Evolutionary conservation across 1,139 yeast genomes (phyloP), one percentile per base, ranked within the genome.

Genomic region (Taphrina pruni): DNA sequence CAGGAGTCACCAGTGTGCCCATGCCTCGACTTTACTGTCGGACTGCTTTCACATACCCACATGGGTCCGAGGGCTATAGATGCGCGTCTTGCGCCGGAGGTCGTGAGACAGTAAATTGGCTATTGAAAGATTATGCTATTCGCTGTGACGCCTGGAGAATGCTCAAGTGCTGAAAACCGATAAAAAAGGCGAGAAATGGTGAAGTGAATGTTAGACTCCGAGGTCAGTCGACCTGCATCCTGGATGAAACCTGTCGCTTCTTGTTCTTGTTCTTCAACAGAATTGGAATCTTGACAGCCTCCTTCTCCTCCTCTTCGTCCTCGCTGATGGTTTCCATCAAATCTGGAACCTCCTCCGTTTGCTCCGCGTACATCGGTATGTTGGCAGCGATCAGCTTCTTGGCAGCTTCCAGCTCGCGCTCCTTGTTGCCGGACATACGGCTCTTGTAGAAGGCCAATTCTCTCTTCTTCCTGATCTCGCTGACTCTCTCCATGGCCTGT

Each of bases 391-490:
- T 95, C 78, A 94, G 84, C 81, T 90, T 90, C 83, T 87, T 88
- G 81, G 94, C 99, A 72, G 90, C 84, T 72, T 88, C 91, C 77
- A 91, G 83, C 79, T 89, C 89, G 80, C 87, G 87, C 75, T 90
- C 97, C 81, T 88, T 89, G 82, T 95, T 94, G 74, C 97, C 98
- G 81, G 90, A 90, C 99, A 94, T 94, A 87, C 99, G 90, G 82
- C 93, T 92, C 92, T 92, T 93, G 84, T 91, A 94, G 91, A 94
- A 94, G 46, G 98, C 97, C 78, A 96, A 86, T 82, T 95, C 99
- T 84, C 99, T 89, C 85, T 88, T 91, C 79, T 86, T 88, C 84
- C 99, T 88, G 80, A 94, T 94, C 82, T 92, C 96, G 80, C 94
- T 97, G 72, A 95, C 88, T 82, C 98, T 88, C 70, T 90, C 85